phyloP scores from a whole-genome alignment of 2,329 filamentous ascomycete species.

The Hymenoscyphus occultus region DNA sequence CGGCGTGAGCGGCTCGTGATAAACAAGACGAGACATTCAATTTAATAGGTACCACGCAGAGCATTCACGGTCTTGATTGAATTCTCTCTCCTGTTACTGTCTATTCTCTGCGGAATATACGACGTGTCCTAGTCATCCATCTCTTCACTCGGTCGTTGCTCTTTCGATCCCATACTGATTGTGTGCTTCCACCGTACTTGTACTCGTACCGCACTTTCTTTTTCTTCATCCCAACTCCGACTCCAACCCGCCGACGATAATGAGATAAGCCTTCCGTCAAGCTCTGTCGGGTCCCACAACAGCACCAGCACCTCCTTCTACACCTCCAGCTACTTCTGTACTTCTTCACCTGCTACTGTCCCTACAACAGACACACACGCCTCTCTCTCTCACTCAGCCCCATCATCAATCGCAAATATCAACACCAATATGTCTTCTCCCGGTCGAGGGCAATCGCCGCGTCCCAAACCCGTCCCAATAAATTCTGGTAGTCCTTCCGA shows the following conservation, averaged over 20 bases:
- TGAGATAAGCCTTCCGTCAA: constrained; percentile 18
- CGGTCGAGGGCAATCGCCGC: constrained; percentile 31
- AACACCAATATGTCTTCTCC: constrained; percentile 36
- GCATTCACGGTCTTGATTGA: not conserved
- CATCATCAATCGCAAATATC: not conserved
- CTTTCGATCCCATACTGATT: not conserved
- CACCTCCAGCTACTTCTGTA: too few relatives aligned
- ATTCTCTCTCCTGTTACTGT: not conserved
- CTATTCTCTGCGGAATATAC: not conserved
- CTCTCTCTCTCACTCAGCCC: not conserved
- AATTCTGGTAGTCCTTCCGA: constrained; percentile 46
- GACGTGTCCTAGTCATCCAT: not conserved
- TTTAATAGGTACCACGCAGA: not conserved
- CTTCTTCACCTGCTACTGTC: too few relatives aligned
- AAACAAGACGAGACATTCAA: not conserved
- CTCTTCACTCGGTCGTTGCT: not conserved
- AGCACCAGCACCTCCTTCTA: not conserved
- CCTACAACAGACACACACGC: not conserved
- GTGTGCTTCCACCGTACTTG: not conserved
- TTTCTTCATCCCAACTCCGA: not conserved
- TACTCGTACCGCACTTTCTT: not conserved
- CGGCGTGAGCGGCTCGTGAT: not conserved
- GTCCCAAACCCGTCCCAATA: constrained; percentile 41
- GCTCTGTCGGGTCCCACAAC: constrained; percentile 9
- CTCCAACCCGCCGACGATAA: constrained; percentile 9